These are phyloP conservation scores for Phytomonas sp. DNA, from an alignment of 208 protist genomes.

Conservation along the genomic window DNA sequence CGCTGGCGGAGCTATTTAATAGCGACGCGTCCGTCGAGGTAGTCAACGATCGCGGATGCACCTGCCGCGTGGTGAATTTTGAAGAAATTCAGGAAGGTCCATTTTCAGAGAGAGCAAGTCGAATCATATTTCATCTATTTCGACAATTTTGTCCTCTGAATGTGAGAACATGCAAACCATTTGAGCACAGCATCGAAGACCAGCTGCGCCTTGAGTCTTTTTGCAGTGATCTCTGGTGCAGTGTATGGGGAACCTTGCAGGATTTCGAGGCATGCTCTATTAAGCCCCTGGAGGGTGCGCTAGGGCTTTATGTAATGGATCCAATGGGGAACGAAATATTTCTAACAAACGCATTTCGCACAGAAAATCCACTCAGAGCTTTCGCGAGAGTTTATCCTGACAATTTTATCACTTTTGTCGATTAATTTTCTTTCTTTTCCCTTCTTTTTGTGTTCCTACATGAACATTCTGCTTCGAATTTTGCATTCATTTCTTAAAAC, in stretches of 20 bases:
- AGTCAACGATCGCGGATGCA: conserved; percentile 14
- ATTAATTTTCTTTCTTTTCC: conserved; percentile 8
- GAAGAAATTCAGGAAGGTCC: neutral
- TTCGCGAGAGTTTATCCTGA: conserved; percentile 36
- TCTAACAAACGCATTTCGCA: conserved; percentile 41
- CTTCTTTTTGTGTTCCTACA: conserved; percentile 11
- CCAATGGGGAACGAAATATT: conserved; percentile 34
- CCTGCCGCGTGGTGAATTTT: conserved; percentile 1
- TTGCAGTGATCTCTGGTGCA: conserved; percentile 46
- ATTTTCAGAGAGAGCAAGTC: too few relatives aligned
- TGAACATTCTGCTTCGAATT: neutral
- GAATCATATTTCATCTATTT: conserved; percentile 21
- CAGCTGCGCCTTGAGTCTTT: conserved; percentile 33
- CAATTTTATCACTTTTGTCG: conserved; percentile 18
- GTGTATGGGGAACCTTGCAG: conserved; percentile 46
- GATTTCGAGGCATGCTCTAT: conserved; percentile 35
- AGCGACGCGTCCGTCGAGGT: conserved; percentile 14
- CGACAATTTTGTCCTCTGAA: conserved; percentile 43
- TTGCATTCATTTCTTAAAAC: neutral
- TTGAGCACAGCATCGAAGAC: conserved; percentile 21
- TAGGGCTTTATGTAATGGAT: conserved; percentile 54
- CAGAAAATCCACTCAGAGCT: conserved; percentile 20
- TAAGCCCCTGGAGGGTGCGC: conserved; percentile 24
- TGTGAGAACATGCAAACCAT: conserved; percentile 27
- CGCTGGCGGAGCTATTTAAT: neutral